These are phyloP conservation scores for Silene vulgaris DNA, from an alignment of 179 eudicot genomes.

Conservation along the genomic window DNA sequence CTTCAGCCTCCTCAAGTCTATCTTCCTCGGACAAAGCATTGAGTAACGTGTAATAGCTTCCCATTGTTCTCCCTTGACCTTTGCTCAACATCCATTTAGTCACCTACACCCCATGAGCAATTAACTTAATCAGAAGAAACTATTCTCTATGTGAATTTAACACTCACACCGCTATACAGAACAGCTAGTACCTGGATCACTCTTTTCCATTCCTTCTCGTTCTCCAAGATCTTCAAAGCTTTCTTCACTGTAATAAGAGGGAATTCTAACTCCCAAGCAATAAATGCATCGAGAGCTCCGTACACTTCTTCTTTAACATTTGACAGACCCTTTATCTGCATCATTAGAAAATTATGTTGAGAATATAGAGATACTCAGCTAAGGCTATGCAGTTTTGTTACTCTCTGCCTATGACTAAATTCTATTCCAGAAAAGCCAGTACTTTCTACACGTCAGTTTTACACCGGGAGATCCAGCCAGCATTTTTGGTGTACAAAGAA, in stretches of 20 bases:
- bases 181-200: slow-evolving; percentile 63
- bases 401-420: not conserved
- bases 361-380: not conserved
- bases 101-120: slow-evolving; percentile 37
- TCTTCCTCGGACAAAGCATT: slow-evolving; percentile 83
- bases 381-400: not conserved
- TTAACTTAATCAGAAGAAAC: not conserved
- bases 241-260: slow-evolving; percentile 86
- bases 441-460: not conserved
- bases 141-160: not conserved
- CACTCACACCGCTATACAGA: not conserved
- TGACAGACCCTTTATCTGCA: slow-evolving; percentile 75
- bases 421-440: not conserved
- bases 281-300: slow-evolving; percentile 89
- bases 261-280: slow-evolving; percentile 95
- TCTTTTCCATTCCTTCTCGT: slow-evolving; percentile 79
- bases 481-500: too few species aligned
- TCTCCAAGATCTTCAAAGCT: slow-evolving; percentile 68
- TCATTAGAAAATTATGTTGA: slow-evolving; percentile 6
- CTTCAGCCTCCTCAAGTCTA: slow-evolving; percentile 87
- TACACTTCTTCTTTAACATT: slow-evolving; percentile 98
- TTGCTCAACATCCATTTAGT: slow-evolving; percentile 98
- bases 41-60: slow-evolving; percentile 65
- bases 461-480: not conserved
- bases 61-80: slow-evolving; percentile 97